A percentile compares a stretch with the other conserved stretches of the same genome.
Evolutionary conservation across 768 basidiomycete species (phyloP).

Genomic region (Neoboletus subvelutipes): DNA sequence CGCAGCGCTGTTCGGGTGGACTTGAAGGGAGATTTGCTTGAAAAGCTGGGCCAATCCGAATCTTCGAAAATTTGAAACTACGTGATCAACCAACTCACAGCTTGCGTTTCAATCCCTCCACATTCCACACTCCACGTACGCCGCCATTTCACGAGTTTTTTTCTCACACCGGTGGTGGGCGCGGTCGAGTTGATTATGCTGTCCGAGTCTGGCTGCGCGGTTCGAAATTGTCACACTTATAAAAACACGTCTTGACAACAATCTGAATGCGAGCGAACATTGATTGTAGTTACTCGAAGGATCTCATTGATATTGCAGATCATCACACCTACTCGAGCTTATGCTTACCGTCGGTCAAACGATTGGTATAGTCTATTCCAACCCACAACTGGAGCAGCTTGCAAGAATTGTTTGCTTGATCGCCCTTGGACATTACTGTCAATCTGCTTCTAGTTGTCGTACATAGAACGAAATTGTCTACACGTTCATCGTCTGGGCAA

Average conservation of each 20-base stretch:
- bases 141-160: slow-evolving; percentile 5
- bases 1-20: background rate
- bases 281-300: background rate
- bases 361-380: background rate
- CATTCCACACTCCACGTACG: slow-evolving; percentile 2
- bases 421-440: background rate
- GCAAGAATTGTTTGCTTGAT: background rate
- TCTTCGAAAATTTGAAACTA: background rate
- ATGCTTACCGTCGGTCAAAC: background rate
- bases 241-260: background rate
- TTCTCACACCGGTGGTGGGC: slow-evolving; percentile 14
- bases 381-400: too few species aligned
- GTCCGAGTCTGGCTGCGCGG: background rate
- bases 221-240: background rate
- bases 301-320: background rate
- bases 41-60: background rate
- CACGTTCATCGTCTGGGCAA: background rate
- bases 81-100: slow-evolving; percentile 2
- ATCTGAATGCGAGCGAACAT: background rate
- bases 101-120: background rate
- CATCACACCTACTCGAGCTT: background rate
- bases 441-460: too few species aligned
- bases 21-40: background rate
- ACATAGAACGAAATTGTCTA: background rate
- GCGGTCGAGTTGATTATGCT: background rate